Base-by-base conservation (phyloP, 2,329 filamentous ascomycete genomes). In the Stemphylium lycopersici region DNA sequence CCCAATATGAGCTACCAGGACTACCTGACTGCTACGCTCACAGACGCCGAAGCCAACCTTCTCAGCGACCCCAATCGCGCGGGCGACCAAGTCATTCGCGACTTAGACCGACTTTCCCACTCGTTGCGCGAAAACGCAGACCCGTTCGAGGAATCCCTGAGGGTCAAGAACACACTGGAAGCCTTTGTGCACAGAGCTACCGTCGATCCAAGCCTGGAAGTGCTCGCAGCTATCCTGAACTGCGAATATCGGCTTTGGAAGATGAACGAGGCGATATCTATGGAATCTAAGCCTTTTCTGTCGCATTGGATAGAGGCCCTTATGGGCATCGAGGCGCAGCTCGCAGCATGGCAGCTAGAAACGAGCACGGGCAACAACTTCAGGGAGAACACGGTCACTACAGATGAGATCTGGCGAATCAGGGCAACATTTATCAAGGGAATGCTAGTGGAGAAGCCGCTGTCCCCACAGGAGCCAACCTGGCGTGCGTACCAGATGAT, bases 301-400 rank as follows among this genome's bases (percentile, higher is more conserved):
- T 66, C 69, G 4, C 74, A 77, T 44, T 78, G 76, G 76, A 69
- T 78, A 36, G 73, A 77, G 57, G 65, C 69, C 1, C 49, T 75
- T 4, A 62, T 68, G 49, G 50, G 62, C 4, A 56, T 67, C 3
- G 55, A 61, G 1, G 36, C 18, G 20, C 38, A 47, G 5, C 26
- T 32, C 18, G 18, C 22, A 6, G 15, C 18, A 16, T 26, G 8
- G 7, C n/a, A 20, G 36, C 22, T 26, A 13, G 33, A 41, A 7
- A 29, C 32, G 13, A 16, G 24, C 26, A 16, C 10, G 12, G 26
- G 26, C 26, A 41, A 36, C 13, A 47, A 18, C 40, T 36, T 48
- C 22, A 42, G 42, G 10, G 42, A 47, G 16, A 52, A 26, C 10
- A 46, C 31, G 6, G 36, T 66, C 11, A 51, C 58, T 24, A 58